phyloP scores from a whole-genome alignment of 73 alveolate species.

The Durusdinium trenchii region DNA sequence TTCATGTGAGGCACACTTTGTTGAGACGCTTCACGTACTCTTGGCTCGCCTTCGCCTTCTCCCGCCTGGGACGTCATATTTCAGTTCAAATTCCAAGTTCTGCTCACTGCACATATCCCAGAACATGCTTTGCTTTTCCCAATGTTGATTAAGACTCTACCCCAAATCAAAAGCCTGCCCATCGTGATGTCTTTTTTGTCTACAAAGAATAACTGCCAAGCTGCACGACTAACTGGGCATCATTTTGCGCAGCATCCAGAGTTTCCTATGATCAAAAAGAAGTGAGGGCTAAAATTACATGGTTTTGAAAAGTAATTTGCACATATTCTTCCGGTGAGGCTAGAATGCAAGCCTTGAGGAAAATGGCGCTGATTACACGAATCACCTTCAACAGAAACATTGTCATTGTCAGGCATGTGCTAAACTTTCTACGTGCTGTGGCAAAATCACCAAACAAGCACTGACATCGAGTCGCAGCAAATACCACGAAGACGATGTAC shows the following conservation, averaged over 20 bases:
- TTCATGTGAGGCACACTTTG: conserved; percentile 50
- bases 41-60: conserved; percentile 91
- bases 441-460: not conserved
- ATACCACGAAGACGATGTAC: conserved; percentile 82
- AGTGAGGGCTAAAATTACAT: not conserved
- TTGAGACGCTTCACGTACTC: conserved; percentile 72
- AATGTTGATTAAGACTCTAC: not conserved
- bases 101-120: not conserved
- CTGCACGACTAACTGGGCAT: conserved; percentile 85
- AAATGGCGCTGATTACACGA: conserved; percentile 65
- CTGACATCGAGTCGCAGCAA: conserved; percentile 15
- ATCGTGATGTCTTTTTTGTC: not conserved
- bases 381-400: conserved; percentile 41
- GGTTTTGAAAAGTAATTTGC: not conserved
- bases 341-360: conserved; percentile 29
- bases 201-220: not conserved
- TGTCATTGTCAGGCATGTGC: not conserved
- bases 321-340: not conserved
- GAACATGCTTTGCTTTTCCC: not conserved
- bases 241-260: conserved; percentile 89
- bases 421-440: not conserved
- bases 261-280: conserved; percentile 8
- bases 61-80: conserved; percentile 25
- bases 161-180: not conserved
- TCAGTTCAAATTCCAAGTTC: not conserved